A percentile compares a stretch with the other conserved stretches of the same genome.
Evolutionary conservation across 2,329 filamentous ascomycete genomes (phyloP).

Genomic region (Apiospora malaysiana): DNA sequence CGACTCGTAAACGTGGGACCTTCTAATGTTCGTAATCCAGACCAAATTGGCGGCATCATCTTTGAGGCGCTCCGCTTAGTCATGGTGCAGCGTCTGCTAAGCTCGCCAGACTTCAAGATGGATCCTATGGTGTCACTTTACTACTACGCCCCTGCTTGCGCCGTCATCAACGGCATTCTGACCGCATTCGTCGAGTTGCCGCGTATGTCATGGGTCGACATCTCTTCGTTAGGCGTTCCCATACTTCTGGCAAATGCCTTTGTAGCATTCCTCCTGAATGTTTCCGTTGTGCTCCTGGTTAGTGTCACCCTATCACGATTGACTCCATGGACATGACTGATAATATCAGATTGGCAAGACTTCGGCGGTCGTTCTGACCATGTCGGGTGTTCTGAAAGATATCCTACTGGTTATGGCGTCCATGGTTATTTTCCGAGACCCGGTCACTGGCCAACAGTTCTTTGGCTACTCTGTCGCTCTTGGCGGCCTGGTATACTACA

Average conservation of each 20-base stretch:
- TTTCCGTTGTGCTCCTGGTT: slow-evolving; percentile 85
- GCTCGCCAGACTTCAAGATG: slow-evolving; percentile 82
- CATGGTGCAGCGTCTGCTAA: slow-evolving; percentile 86
- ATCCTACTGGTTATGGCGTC: slow-evolving; percentile 72
- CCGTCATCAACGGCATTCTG: slow-evolving; percentile 78
- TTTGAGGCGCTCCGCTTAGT: slow-evolving; percentile 84
- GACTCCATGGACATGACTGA: not conserved
- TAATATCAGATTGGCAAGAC: slow-evolving; percentile 66
- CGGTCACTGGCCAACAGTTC: slow-evolving; percentile 68
- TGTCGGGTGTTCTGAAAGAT: slow-evolving; percentile 75
- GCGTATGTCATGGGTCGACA: slow-evolving; percentile 67
- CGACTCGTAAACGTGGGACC: not conserved
- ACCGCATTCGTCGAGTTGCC: slow-evolving; percentile 73
- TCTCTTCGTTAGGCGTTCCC: slow-evolving; percentile 68
- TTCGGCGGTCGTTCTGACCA: slow-evolving; percentile 74
- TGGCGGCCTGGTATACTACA: slow-evolving; percentile 39
- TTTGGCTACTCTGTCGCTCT: slow-evolving; percentile 72
- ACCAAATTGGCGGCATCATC: slow-evolving; percentile 76
- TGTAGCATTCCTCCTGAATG: slow-evolving; percentile 81
- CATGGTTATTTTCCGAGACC: slow-evolving; percentile 71
- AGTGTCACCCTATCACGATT: slow-evolving; percentile 41
- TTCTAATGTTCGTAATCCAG: slow-evolving; percentile 36
- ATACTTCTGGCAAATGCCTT: slow-evolving; percentile 75
- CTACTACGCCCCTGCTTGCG: slow-evolving; percentile 88
- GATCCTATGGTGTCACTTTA: slow-evolving; percentile 86